Percentiles rank a stretch among this genome's conserved stretches.
phyloP scores from a whole-genome alignment of 441 rosid genomes.

The Eugenia klotzschiana region DNA sequence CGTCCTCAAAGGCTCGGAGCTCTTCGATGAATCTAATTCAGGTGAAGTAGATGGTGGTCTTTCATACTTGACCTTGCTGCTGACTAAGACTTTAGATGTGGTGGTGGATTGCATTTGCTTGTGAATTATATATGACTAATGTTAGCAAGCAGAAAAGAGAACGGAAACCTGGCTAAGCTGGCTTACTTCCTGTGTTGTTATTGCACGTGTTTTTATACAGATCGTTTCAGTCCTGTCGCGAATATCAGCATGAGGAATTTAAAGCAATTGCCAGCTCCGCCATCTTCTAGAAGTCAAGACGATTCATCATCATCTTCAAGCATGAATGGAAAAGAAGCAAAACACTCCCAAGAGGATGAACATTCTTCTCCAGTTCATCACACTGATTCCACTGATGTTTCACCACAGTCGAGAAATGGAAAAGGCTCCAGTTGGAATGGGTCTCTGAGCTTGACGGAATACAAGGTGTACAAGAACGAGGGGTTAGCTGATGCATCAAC shows the following conservation, averaged over 20 bases:
- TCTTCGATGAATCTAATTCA: conserved; percentile 47
- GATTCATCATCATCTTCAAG: conserved; percentile 79
- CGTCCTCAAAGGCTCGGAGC: conserved; percentile 66
- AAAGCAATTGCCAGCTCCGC: conserved; percentile 65
- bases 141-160: not conserved
- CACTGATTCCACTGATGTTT: conserved; percentile 41
- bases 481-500: conserved; percentile 83
- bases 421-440: conserved; percentile 60
- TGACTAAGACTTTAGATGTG: not conserved
- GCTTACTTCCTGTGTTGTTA: not conserved
- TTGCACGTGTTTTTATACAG: conserved; percentile 12
- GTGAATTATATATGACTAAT: not conserved
- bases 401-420: conserved; percentile 51
- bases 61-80: not conserved
- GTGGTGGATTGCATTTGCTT: not conserved
- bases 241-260: conserved; percentile 23
- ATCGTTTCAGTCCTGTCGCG: conserved; percentile 29
- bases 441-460: conserved; percentile 62
- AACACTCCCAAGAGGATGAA: conserved; percentile 69
- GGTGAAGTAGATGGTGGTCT: conserved; percentile 16
- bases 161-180: not conserved
- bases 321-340: conserved; percentile 60
- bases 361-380: conserved; percentile 48
- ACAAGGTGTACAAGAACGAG: conserved; percentile 50
- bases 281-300: conserved; percentile 66